A percentile compares a stretch with the other conserved stretches of the same genome.
These are phyloP conservation scores for Abelmoschus esculentus DNA, from an alignment of 345 rosid genomes.

Conservation along the genomic window DNA sequence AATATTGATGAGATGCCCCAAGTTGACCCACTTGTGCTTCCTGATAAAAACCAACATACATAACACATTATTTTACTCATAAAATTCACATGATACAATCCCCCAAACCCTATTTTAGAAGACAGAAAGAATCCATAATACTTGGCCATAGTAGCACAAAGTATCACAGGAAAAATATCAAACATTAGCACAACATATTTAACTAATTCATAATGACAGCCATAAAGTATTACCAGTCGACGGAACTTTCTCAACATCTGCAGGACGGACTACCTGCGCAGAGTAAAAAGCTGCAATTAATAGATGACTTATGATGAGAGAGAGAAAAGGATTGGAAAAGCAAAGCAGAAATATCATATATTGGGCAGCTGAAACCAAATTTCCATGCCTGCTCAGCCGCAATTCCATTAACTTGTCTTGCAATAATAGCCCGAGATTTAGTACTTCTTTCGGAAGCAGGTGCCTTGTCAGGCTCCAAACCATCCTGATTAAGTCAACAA, in stretches of 20 bases:
- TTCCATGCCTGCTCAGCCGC: conserved; percentile 71
- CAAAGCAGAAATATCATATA: neutral
- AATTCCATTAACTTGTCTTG: conserved; percentile 79
- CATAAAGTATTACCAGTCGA: conserved; percentile 51
- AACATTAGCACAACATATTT: neutral
- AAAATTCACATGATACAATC: neutral
- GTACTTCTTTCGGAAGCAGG: conserved; percentile 53
- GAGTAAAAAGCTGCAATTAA: neutral
- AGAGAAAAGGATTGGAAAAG: neutral
- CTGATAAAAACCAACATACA: conserved; percentile 23
- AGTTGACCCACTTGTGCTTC: conserved; percentile 39
- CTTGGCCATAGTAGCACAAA: neutral
- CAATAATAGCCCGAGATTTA: conserved; percentile 73
- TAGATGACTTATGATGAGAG: neutral
- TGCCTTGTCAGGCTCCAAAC: conserved; percentile 67
- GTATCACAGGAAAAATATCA: neutral
- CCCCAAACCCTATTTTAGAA: neutral
- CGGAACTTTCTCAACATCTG: conserved; percentile 60
- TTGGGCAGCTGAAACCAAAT: neutral
- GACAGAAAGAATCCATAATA: neutral
- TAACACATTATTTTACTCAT: neutral
- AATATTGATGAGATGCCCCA: conserved; percentile 95
- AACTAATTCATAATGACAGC: neutral
- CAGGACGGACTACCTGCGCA: conserved; percentile 50
- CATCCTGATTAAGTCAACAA: conserved; percentile 41